Evolutionary conservation across 179 eudicot genomes (phyloP), one percentile per base, ranked within the genome.

Genomic region (Camellia oleifera): DNA sequence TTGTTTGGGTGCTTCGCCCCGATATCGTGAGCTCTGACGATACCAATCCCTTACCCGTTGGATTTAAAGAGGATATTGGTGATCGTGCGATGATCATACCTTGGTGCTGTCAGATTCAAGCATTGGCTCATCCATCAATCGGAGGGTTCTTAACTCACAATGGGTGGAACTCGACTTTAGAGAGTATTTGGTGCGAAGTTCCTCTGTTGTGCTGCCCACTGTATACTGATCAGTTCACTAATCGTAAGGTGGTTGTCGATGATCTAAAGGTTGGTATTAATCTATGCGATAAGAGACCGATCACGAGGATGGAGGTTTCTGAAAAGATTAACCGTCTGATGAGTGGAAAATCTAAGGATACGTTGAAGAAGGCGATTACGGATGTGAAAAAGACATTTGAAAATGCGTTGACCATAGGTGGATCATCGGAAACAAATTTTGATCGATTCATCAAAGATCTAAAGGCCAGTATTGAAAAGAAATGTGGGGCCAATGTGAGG

Each of bases 1-100:
- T 82, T 75, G 57, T 82, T 32, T 82, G 85, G 85, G 85, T 82
- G 63, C 76, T 82, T 26, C 81, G 85, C 8, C 79, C 79, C 4
- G 85, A 79, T 26, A 90, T 89, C 58, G 89, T 87, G 12, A 85
- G 91, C 77, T 83, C 94, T 0, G 87, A 88, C 45, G 88, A 89
- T 56, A 78, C 75, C 0, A 79, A 88, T 15, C 91, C 89, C n/a
- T 52, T 91, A 11, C 91, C 92, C 0, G 40, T 6, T 13, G 89
- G 87, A 78, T 89, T 91, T 3, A 79, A 63, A 63, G 82, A 91
- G 50, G 78, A 84, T 79, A 85, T 82, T 12, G 72, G 80, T 32
- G 73, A 63, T 48, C 76, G 80, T 40, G 79, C 76, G 56, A 74
- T 83, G 79, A 76, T 83, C 40, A 56, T 83, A 50, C 81, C 79